A percentile compares a stretch with the other conserved stretches of the same genome.
phyloP scores from a whole-genome alignment of 257 asterid species.

The Fraxinus americana region DNA sequence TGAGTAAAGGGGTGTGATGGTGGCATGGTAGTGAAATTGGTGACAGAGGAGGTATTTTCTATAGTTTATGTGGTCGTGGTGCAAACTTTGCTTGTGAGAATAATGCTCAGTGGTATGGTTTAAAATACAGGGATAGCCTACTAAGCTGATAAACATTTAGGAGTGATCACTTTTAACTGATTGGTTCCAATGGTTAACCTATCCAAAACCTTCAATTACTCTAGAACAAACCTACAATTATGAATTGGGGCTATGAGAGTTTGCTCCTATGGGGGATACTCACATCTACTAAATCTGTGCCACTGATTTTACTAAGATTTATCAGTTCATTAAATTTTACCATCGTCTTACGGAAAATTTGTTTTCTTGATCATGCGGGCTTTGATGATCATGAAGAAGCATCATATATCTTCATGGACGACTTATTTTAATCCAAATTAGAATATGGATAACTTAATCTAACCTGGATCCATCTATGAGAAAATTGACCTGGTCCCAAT shows the following conservation, averaged over 20 bases:
- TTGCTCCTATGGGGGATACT: background rate
- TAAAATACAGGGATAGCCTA: background rate
- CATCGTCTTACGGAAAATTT: no score
- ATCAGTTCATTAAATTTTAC: no score
- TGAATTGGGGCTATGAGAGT: background rate
- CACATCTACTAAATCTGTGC: background rate
- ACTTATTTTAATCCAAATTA: background rate
- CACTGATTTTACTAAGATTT: background rate
- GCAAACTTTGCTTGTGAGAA: background rate
- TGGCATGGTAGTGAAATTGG: background rate
- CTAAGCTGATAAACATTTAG: background rate
- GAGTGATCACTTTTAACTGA: background rate
- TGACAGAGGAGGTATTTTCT: background rate
- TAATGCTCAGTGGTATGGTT: background rate
- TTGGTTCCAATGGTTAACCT: background rate
- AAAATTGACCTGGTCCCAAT: background rate
- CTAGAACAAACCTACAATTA: background rate
- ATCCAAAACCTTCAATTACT: background rate
- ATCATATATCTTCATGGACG: background rate
- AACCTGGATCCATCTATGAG: background rate
- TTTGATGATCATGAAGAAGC: constrained; percentile 10
- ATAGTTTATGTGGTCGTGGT: background rate
- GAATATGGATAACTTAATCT: background rate
- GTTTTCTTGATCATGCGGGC: background rate
- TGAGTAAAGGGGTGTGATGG: background rate